phyloP scores from a whole-genome alignment of 345 rosid species.

The Limnanthes douglasii region DNA sequence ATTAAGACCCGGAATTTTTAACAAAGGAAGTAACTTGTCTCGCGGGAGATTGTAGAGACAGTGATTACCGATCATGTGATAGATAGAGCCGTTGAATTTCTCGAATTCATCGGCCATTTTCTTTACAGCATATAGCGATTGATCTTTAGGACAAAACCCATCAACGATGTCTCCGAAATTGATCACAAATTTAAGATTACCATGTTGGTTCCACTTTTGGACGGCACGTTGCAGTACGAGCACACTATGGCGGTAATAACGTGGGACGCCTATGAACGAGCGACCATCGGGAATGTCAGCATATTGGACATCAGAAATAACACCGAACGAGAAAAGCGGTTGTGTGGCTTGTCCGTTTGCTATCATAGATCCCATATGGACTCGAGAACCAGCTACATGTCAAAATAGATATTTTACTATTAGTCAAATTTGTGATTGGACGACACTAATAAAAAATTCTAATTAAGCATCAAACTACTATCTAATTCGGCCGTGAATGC shows the following conservation, averaged over 20 bases:
- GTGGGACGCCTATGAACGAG: constrained; percentile 73
- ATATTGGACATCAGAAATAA: constrained; percentile 79
- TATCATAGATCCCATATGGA: no score
- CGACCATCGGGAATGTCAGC: constrained; percentile 85
- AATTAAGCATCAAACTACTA: no score
- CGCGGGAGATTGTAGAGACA: constrained; percentile 95
- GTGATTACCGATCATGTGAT: constrained; percentile 92
- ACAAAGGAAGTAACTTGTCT: constrained; percentile 47
- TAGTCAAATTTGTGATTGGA: no score
- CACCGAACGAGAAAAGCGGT: constrained; percentile 84
- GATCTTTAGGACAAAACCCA: constrained; percentile 57
- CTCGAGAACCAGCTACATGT: no score
- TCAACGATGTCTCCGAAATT: constrained; percentile 90
- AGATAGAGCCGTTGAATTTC: constrained; percentile 50
- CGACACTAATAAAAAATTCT: no score
- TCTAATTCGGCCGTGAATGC: no score
- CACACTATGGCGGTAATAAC: constrained; percentile 71
- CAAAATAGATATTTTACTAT: no score
- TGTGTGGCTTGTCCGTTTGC: no score
- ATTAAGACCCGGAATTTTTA: constrained; percentile 36
- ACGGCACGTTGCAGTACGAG: constrained; percentile 65
- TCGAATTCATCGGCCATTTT: constrained; percentile 38
- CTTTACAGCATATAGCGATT: constrained; percentile 40
- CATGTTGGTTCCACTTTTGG: constrained; percentile 43
- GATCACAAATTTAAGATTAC: constrained; percentile 47